These are phyloP conservation scores for Lasiosphaeria hispida DNA, from an alignment of 495 filamentous ascomycete genomes.

Conservation along the genomic window DNA sequence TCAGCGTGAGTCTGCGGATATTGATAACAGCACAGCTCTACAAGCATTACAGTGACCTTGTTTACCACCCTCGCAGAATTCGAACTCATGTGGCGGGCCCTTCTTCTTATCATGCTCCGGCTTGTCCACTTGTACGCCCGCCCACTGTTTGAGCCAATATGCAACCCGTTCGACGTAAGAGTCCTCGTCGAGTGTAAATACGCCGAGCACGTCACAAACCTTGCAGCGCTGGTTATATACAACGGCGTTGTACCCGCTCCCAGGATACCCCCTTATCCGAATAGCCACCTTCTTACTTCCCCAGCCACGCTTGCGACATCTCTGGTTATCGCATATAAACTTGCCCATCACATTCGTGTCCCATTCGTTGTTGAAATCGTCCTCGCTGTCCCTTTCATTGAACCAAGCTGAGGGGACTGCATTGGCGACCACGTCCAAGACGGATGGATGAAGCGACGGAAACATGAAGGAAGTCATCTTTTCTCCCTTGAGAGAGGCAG, in stretches of 20 bases:
- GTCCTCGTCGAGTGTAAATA: slow-evolving; percentile 22
- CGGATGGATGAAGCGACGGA: neutral
- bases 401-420: slow-evolving; percentile 9
- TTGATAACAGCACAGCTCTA: too few species aligned
- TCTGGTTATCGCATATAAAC: slow-evolving; percentile 23
- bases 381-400: slow-evolving; percentile 6
- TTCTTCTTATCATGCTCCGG: neutral
- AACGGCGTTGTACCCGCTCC: slow-evolving; percentile 29
- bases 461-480: neutral
- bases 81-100: slow-evolving; percentile 17
- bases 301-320: slow-evolving; percentile 25
- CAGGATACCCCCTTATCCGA: slow-evolving; percentile 20
- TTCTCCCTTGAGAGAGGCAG: too few species aligned
- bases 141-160: slow-evolving; percentile 32
- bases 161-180: slow-evolving; percentile 31
- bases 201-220: slow-evolving; percentile 23
- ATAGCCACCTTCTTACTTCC: slow-evolving; percentile 30
- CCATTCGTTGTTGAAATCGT: slow-evolving; percentile 8
- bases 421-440: neutral
- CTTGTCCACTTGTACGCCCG: slow-evolving; percentile 17
- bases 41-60: too few species aligned
- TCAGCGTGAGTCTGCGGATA: too few species aligned
- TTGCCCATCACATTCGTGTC: slow-evolving; percentile 29
- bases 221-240: slow-evolving; percentile 32
- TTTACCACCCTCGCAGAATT: slow-evolving; percentile 33